phyloP scores from a whole-genome alignment of 2,329 filamentous ascomycete genomes.

The Tricladium varicosporioides region DNA sequence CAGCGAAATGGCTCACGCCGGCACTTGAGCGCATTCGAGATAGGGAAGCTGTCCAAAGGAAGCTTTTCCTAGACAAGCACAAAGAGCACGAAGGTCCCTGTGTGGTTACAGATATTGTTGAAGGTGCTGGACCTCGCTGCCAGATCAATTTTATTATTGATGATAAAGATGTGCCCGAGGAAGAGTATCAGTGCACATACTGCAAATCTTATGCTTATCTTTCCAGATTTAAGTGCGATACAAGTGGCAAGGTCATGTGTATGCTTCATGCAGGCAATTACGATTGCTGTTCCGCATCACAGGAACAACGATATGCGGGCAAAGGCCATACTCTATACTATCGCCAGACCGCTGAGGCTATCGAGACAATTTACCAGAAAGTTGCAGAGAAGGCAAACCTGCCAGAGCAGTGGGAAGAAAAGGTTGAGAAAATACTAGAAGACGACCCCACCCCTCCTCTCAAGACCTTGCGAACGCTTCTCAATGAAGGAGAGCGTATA shows the following conservation, averaged over 20 bases:
- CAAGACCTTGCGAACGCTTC: slow-evolving; percentile 77
- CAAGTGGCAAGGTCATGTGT: slow-evolving; percentile 78
- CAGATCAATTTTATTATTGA: slow-evolving; percentile 62
- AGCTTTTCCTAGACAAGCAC: slow-evolving; percentile 67
- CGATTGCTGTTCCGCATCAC: slow-evolving; percentile 72
- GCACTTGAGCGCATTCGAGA: slow-evolving; percentile 76
- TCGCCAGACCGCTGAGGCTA: slow-evolving; percentile 70
- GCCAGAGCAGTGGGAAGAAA: slow-evolving; percentile 87
- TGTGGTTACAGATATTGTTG: slow-evolving; percentile 29
- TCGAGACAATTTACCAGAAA: slow-evolving; percentile 67
- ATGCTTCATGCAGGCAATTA: slow-evolving; percentile 76
- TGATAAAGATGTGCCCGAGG: slow-evolving; percentile 77
- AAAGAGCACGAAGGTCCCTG: slow-evolving; percentile 44
- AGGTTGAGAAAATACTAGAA: slow-evolving; percentile 79
- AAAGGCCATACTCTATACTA: slow-evolving; percentile 73
- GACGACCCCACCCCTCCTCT: slow-evolving; percentile 82
- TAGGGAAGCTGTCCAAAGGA: slow-evolving; percentile 68
- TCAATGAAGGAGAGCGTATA: slow-evolving; percentile 94
- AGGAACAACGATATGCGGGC: slow-evolving; percentile 66
- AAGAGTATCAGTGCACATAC: slow-evolving; percentile 86
- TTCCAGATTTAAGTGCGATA: slow-evolving; percentile 83
- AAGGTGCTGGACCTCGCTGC: slow-evolving; percentile 43
- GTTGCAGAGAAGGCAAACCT: slow-evolving; percentile 82
- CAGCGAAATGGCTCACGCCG: slow-evolving; percentile 90
- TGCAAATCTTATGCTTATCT: slow-evolving; percentile 93